Base-by-base conservation (phyloP, 1,139 yeast genomes). In the Tardiomyces blankii region DNA sequence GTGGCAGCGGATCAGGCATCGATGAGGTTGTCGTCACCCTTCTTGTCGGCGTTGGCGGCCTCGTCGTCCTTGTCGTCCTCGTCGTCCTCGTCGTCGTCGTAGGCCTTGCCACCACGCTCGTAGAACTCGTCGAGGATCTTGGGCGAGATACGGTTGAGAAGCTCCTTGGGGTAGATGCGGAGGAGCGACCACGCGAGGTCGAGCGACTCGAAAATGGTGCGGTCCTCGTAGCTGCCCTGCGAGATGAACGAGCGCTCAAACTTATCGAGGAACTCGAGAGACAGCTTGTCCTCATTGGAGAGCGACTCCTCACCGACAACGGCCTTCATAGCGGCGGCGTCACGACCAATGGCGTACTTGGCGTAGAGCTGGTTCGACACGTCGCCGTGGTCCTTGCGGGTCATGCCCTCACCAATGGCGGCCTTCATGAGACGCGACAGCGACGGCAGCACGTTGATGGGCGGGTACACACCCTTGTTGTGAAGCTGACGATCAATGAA, bases 271-370 rank as follows among this genome's bases (percentile, higher is more conserved):
- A 91, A 91, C 72, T 91, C 99, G 62, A 91, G 77, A 1, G 98
- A 91, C 56, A 91, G 77, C 71, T 91, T 93, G 71, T 91, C 99
- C 70, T 91, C 99, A 55, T 87, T 86, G 35, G 96, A 88, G 62
- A 91, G 76, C 39, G 99, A 98, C 70, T 91, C 99, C 70, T 91
- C 99, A 78, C 99, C 99, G 59, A 91, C 99, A 56, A 91, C 99
- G n/a, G 98, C 96, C 73, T 91, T 91, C 99, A 91, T 91, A 58
- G 98, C 96, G 44, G 98, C 98, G 30, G 98, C 99, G 70, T 91
- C 99, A 72, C 89, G 85, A 75, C 99, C 99, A 72, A 91, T 93
- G 55, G 99, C 99, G 66, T 91, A 91, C 69, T 91, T 91, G 61
- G 99, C 99, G 65, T 91, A 91, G 64, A 91, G 77, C 74, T 91